These are phyloP conservation scores for Penicillium lividum DNA, from an alignment of 495 filamentous ascomycete species.

Conservation along the genomic window DNA sequence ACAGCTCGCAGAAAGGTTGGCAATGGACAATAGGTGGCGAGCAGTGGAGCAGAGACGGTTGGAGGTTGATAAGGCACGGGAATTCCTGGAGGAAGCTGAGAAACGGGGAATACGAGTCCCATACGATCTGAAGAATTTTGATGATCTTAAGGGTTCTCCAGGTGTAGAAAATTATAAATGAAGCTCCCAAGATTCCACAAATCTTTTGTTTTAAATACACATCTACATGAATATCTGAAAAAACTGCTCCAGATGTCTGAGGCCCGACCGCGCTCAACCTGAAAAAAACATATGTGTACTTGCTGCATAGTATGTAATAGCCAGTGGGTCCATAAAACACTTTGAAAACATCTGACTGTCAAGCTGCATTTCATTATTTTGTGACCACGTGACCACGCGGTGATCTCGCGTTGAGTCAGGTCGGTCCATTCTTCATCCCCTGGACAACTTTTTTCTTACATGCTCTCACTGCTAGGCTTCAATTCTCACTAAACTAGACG, in stretches of 20 bases:
- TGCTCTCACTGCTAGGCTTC: background rate
- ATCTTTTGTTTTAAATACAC: too few relatives aligned
- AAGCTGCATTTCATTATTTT: background rate
- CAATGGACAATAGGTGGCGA: conserved; percentile 27
- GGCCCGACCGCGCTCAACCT: too few relatives aligned
- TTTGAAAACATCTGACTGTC: too few relatives aligned
- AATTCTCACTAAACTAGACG: background rate
- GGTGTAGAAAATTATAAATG: background rate
- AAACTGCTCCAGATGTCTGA: too few relatives aligned
- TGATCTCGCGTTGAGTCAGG: conserved; percentile 27
- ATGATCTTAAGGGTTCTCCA: background rate
- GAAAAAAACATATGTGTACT: too few relatives aligned
- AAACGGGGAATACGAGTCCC: conserved; percentile 36
- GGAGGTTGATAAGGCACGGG: conserved; percentile 35
- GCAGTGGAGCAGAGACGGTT: conserved; percentile 35
- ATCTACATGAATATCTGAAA: too few relatives aligned
- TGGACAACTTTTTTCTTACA: conserved; percentile 3
- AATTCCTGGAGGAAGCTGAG: conserved; percentile 40
- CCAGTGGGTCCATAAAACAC: too few relatives aligned
- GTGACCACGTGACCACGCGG: conserved; percentile 45
- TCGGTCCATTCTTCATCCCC: conserved; percentile 10
- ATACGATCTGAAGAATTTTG: conserved; percentile 19
- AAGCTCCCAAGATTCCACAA: too few relatives aligned
- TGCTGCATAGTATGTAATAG: too few relatives aligned
- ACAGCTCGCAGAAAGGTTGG: conserved; percentile 35